Evolutionary conservation across 2,329 filamentous ascomycete genomes (phyloP), one percentile per base, ranked within the genome.

Genomic region (Ophiostoma quercus): DNA sequence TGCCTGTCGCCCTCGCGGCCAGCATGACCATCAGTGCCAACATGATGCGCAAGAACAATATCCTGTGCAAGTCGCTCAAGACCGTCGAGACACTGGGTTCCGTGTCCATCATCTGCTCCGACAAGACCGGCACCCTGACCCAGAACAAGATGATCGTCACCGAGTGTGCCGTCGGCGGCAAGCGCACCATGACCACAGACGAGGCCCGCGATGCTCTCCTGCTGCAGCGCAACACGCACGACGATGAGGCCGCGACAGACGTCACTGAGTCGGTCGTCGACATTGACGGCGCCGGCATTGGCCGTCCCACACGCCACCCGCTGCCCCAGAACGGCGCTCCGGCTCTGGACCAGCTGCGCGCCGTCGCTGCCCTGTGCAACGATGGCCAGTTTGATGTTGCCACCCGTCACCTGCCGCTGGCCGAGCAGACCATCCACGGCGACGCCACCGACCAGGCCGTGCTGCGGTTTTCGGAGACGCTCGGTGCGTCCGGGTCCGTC

Each of bases 401-500:
- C 0, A 89, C 88, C 0, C 79, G 82, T 65, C 79, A 87, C 60
- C 76, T 86, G 1, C 88, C 89, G 0, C 76, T 92, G 0, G 77
- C 82, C 2, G 82, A 90, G 43, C 84, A 89, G 16, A 86, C 86
- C 70, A 85, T 93, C 70, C 88, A 90, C 72, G 90, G 91, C 3
- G 90, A 94, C 76, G 90, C 90, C 0, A 94, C 91, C 0, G 91
- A 94, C 74, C 87, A 90, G 75, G 90, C 91, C 22, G 84, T 93
- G 41, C 81, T 94, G 6, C 84, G 90, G 69, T 89, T 94, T 70
- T 87, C 90, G 0, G 90, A 93, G 77, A 80, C 81, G 2, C 81
- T 93, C 0, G 85, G 85, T 29, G 25, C 41, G 16, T 7, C 66
- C 16, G 66, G 41, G 0, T 80, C 85, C 0, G 86, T 91, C 0